Conservation (phyloP, 2,329 filamentous ascomycete genomes). For the Alternaria rosae region DNA sequence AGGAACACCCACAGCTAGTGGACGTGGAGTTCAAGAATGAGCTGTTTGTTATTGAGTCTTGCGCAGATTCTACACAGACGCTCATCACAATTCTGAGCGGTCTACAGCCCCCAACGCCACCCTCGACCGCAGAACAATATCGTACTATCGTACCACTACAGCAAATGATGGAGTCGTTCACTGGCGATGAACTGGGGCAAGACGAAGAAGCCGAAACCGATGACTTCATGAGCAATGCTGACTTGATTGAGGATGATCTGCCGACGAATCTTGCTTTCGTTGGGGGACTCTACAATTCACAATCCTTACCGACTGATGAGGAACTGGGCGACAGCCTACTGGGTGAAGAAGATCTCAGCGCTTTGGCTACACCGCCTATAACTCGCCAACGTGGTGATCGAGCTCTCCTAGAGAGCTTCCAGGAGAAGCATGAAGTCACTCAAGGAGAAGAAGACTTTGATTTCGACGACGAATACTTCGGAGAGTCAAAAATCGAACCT, state of each 20-base stretch:
- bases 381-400: slow-evolving; percentile 45
- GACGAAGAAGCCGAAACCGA: slow-evolving; percentile 63
- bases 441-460: slow-evolving; percentile 69
- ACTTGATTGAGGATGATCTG: slow-evolving; percentile 52
- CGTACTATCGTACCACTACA: slow-evolving; percentile 85
- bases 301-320: slow-evolving; percentile 50
- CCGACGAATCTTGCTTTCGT: slow-evolving; percentile 56
- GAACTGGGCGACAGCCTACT: slow-evolving; percentile 53
- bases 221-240: slow-evolving; percentile 49
- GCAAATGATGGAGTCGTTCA: slow-evolving; percentile 89
- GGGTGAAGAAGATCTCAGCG: slow-evolving; percentile 50
- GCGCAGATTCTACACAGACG: slow-evolving; percentile 95
- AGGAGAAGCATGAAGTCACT: slow-evolving; percentile 62
- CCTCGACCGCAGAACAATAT: slow-evolving; percentile 84
- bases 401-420: slow-evolving; percentile 58
- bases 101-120: slow-evolving; percentile 81
- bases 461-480: slow-evolving; percentile 80
- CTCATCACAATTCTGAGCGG: slow-evolving; percentile 80
- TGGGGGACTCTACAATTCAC: slow-evolving; percentile 63
- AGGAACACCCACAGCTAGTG: slow-evolving; percentile 69
- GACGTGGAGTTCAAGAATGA: slow-evolving; percentile 86
- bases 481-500: slow-evolving; percentile 63
- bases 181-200: slow-evolving; percentile 79
- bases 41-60: slow-evolving; percentile 89
- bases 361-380: slow-evolving; percentile 42